phyloP scores from a whole-genome alignment of 345 rosid species.

The Camelina laxa region DNA sequence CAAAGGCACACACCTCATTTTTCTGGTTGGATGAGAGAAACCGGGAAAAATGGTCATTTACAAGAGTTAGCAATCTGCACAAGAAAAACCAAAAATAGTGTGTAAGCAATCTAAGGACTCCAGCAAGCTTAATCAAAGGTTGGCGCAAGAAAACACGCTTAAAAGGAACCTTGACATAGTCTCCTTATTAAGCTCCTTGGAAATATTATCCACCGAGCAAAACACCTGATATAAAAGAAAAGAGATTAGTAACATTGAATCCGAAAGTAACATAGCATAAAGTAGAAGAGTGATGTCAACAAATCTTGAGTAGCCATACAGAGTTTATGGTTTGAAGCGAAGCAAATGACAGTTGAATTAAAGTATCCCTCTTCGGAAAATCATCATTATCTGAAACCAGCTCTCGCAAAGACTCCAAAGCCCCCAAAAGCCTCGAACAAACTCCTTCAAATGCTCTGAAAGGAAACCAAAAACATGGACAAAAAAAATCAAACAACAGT shows the following conservation, averaged over 20 bases:
- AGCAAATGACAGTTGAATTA: constrained; percentile 55
- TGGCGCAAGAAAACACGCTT: not conserved
- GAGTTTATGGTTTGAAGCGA: constrained; percentile 61
- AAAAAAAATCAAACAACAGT: constrained; percentile 19
- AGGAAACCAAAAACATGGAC: constrained; percentile 28
- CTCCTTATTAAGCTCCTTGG: constrained; percentile 60
- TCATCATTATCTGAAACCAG: constrained; percentile 46
- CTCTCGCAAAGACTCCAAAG: constrained; percentile 69
- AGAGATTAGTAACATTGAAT: constrained; percentile 11
- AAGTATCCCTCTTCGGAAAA: constrained; percentile 52
- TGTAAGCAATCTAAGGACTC: constrained; percentile 20
- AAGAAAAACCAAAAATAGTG: constrained; percentile 7
- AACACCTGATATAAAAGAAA: constrained; percentile 63
- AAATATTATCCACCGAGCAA: constrained; percentile 52
- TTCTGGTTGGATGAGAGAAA: constrained; percentile 58
- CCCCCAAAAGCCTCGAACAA: constrained; percentile 59
- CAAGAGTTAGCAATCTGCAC: constrained; percentile 66
- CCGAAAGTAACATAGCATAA: not conserved
- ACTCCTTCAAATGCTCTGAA: constrained; percentile 76
- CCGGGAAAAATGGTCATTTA: constrained; percentile 54
- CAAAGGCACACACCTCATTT: constrained; percentile 62
- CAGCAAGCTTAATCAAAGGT: constrained; percentile 9
- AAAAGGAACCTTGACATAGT: constrained; percentile 62
- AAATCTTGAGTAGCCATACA: constrained; percentile 53
- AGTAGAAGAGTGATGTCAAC: not conserved